Evolutionary conservation across 306 rosid species (phyloP).

Genomic region (Amphicarpaea edgeworthii): DNA sequence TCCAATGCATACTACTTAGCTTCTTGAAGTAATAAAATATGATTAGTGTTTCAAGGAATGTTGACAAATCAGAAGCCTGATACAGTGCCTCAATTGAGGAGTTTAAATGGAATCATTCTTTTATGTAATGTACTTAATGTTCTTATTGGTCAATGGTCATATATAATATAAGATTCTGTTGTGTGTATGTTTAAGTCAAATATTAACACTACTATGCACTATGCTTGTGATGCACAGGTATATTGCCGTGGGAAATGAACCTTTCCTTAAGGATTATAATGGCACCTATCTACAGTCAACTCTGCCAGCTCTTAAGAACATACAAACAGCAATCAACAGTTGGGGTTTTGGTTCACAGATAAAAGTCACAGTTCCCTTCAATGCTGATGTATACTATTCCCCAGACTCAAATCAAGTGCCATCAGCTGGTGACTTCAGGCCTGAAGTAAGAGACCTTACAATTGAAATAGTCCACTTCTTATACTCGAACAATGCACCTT

Average conservation of each 20-base stretch:
- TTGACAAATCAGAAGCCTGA: constrained; percentile 11
- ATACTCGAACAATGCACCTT: constrained; percentile 69
- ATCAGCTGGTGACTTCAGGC: constrained; percentile 89
- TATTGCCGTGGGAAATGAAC: constrained; percentile 95
- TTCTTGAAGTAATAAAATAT: constrained; percentile 26
- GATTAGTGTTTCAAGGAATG: not conserved
- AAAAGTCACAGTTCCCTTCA: constrained; percentile 93
- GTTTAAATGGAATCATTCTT: constrained; percentile 3
- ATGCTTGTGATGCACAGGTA: constrained; percentile 69
- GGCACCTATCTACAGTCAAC: constrained; percentile 67
- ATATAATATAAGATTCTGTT: not conserved
- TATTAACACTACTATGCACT: constrained; percentile 4
- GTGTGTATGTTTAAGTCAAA: not conserved
- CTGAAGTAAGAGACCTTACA: constrained; percentile 67
- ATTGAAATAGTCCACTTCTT: constrained; percentile 71
- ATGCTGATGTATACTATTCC: constrained; percentile 87
- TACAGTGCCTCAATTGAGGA: constrained; percentile 1
- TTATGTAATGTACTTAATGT: not conserved
- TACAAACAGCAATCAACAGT: constrained; percentile 73
- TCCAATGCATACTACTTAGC: not conserved
- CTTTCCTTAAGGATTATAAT: constrained; percentile 84
- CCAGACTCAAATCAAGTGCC: constrained; percentile 85
- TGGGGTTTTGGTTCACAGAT: constrained; percentile 70
- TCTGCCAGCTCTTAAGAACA: constrained; percentile 82
- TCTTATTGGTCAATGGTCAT: constrained; percentile 1